Conservation (phyloP, 1,284 basidiomycete species). For the Cryptococcus amylolentus region DNA sequence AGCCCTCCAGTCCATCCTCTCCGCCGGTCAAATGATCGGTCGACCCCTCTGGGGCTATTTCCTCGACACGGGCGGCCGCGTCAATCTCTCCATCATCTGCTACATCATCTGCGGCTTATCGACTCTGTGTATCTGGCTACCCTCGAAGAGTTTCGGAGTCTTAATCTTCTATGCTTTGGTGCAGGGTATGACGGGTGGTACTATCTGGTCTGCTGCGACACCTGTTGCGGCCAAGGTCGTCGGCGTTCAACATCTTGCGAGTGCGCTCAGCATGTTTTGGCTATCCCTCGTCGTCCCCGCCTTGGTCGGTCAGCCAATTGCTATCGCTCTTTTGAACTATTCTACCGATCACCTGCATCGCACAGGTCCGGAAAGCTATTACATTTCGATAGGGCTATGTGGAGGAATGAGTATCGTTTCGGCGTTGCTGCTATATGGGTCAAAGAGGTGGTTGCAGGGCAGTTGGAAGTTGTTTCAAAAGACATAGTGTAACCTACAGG, state of each 20-base stretch:
- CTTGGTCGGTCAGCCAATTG: slow-evolving; percentile 48
- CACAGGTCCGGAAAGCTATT: slow-evolving; percentile 40
- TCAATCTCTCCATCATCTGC: slow-evolving; percentile 48
- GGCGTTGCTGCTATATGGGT: slow-evolving; percentile 35
- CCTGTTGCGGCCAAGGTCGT: slow-evolving; percentile 47
- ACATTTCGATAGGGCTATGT: slow-evolving; percentile 48
- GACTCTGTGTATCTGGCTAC: slow-evolving; percentile 50
- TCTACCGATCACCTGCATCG: slow-evolving; percentile 33
- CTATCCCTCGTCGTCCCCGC: slow-evolving; percentile 40
- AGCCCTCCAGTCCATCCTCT: slow-evolving; percentile 50
- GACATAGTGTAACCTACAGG: slow-evolving; percentile 5
- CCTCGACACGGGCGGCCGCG: slow-evolving; percentile 48
- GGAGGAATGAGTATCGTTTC: slow-evolving; percentile 41
- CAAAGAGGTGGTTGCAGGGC: slow-evolving; percentile 45
- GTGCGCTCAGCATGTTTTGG: slow-evolving; percentile 50
- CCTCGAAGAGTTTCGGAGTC: slow-evolving; percentile 45
- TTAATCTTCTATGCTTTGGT: slow-evolving; percentile 49
- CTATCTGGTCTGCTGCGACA: slow-evolving; percentile 46
- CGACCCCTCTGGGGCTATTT: slow-evolving; percentile 48
- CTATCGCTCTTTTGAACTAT: slow-evolving; percentile 47
- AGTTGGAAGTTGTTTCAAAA: slow-evolving; percentile 34
- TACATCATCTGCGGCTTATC: slow-evolving; percentile 48
- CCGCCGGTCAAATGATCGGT: slow-evolving; percentile 52
- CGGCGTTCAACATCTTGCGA: slow-evolving; percentile 48
- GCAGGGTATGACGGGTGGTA: slow-evolving; percentile 49